Conservation (phyloP, 306 rosid species). For the Cicer pinnatifidum region DNA sequence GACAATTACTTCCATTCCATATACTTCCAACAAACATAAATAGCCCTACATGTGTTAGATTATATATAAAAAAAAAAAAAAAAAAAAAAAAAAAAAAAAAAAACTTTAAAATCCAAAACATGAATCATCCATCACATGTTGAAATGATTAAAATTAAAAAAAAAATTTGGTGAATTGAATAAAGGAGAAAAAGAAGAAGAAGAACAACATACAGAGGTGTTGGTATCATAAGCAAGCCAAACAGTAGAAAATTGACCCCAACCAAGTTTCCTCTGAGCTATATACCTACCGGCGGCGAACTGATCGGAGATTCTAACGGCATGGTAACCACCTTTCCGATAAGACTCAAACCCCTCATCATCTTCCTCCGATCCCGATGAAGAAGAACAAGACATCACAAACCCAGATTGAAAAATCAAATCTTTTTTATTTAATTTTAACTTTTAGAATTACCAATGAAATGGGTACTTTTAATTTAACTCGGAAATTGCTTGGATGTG, state of each 20-base stretch:
- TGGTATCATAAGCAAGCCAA: constrained; percentile 92
- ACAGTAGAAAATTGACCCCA: constrained; percentile 99
- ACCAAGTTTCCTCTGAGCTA: constrained; percentile 91
- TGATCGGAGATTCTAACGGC: constrained; percentile 91
- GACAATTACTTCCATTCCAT: constrained; percentile 42
- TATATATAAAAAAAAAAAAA: background rate
- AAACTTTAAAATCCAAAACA: constrained; percentile 16
- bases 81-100: constrained; percentile 6
- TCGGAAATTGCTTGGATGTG: constrained; percentile 35
- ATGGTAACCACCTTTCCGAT: constrained; percentile 94
- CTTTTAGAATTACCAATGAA: constrained; percentile 18
- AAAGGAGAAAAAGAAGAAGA: background rate
- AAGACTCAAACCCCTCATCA: constrained; percentile 89
- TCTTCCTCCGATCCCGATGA: constrained; percentile 96
- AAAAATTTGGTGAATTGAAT: background rate
- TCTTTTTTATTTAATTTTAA: background rate
- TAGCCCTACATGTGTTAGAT: background rate
- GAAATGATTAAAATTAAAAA: constrained; percentile 6
- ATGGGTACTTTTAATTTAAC: background rate
- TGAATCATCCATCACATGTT: constrained; percentile 25
- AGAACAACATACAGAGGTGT: constrained; percentile 58
- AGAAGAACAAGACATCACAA: constrained; percentile 82
- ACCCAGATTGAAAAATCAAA: constrained; percentile 17
- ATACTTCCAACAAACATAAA: constrained; percentile 34
- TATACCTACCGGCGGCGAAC: constrained; percentile 84